A percentile compares a stretch with the other conserved stretches of the same genome.
phyloP scores from a whole-genome alignment of 305 asterid genomes.

The Solanum hybrid region DNA sequence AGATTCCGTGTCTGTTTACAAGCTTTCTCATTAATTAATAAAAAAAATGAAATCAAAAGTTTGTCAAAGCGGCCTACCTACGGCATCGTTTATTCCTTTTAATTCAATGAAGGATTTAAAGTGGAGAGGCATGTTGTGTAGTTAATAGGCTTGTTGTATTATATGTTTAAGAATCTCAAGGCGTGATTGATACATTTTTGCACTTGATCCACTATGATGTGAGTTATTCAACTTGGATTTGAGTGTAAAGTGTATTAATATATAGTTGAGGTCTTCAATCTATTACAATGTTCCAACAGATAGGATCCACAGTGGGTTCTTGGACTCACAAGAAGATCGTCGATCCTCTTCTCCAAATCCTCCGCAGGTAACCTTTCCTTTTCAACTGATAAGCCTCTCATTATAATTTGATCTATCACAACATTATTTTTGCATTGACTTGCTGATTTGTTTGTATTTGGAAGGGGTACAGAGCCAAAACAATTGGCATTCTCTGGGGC shows the following conservation, averaged over 20 bases:
- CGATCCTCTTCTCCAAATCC: conserved; percentile 78
- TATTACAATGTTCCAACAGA: conserved; percentile 17
- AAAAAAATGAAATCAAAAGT: background rate
- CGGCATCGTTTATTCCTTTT: background rate
- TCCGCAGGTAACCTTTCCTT: conserved; percentile 33
- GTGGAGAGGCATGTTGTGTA: background rate
- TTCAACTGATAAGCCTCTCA: background rate
- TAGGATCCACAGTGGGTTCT: conserved; percentile 30
- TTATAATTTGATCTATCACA: background rate
- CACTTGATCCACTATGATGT: background rate
- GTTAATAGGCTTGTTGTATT: background rate
- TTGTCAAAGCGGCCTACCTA: background rate
- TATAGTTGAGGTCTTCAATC: background rate
- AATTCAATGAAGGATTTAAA: background rate
- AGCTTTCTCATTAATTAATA: no score
- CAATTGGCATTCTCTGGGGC: conserved; percentile 85
- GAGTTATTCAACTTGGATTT: background rate
- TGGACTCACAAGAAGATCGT: conserved; percentile 46
- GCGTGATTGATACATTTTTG: background rate
- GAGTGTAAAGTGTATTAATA: background rate
- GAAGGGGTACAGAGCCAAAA: conserved; percentile 88
- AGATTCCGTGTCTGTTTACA: background rate
- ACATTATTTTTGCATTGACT: background rate
- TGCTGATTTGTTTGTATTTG: background rate
- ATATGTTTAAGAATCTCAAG: background rate